Percentiles rank a stretch among this genome's conserved stretches.
Conservation (phyloP, 108 stramenopile species). For the Bacterosira constricta region DNA sequence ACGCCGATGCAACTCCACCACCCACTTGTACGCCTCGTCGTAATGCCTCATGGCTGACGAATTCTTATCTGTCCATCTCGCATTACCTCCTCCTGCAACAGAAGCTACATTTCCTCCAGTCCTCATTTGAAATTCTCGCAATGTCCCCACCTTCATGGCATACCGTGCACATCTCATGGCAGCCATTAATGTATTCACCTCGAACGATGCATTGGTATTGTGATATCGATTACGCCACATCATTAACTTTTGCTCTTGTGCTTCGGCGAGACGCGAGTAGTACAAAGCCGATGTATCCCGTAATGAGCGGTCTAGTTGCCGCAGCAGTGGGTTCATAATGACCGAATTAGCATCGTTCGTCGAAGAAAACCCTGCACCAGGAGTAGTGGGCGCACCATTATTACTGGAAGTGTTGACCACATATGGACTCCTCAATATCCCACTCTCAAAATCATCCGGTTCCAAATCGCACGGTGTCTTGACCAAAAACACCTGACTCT, state of each 20-base stretch:
- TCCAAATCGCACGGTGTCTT: constrained; percentile 31
- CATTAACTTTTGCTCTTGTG: constrained; percentile 35
- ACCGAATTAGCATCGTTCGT: constrained; percentile 1
- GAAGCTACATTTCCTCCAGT: constrained; percentile 7
- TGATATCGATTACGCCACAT: constrained; percentile 47
- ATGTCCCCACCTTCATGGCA: constrained; percentile 35
- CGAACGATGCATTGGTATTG: constrained; percentile 39
- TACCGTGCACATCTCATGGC: constrained; percentile 47
- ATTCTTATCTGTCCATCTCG: constrained; percentile 10
- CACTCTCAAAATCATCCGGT: constrained; percentile 33
- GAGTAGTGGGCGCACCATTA: too few species aligned
- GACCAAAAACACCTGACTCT: constrained; percentile 23
- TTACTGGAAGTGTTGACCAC: neutral
- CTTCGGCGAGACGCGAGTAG: constrained; percentile 36
- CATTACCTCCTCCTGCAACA: neutral
- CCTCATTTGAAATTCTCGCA: constrained; percentile 35
- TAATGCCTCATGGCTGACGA: constrained; percentile 29
- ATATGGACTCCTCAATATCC: constrained; percentile 26
- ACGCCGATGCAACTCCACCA: constrained; percentile 40
- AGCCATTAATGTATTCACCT: constrained; percentile 36
- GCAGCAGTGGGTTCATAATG: constrained; percentile 27
- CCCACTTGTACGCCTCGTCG: constrained; percentile 43
- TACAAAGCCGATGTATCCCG: constrained; percentile 31
- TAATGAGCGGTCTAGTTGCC: constrained; percentile 19
- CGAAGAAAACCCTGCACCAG: neutral